Evolutionary conservation across 805 yeast genomes (phyloP), one percentile per base, ranked within the genome.

Genomic region (Lipomyces kockii): DNA sequence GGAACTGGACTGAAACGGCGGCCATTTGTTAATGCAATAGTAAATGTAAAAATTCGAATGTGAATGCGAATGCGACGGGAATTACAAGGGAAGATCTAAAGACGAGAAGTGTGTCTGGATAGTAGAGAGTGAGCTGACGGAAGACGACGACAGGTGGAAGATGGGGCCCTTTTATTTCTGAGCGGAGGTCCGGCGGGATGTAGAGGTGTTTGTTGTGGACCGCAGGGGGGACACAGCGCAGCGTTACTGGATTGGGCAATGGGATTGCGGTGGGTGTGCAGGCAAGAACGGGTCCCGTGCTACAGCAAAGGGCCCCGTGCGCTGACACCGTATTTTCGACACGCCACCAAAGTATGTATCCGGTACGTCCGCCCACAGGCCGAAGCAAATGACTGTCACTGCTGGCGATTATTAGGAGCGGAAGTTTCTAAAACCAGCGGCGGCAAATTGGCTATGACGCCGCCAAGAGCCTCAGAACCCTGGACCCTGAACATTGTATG

Each of bases 1-100:
- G 14, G 60, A 39, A 9, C 32, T 17, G n/a, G 56, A 29, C 29
- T 20, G 64, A 39, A n/a, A 37, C 35, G 12, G 62, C 22, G 57
- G 43, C 57, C 56, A 60, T 51, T 1, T 43, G 49, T 17, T 9
- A 37, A 37, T 37, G 39, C 12, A 5, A 37, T 2, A 2, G 39
- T 1, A 25, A 25, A 25, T 25, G 27, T 25, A 25, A 25, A 25
- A 35, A 35, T 35, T 14, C 12, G 39, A 37, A 37, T 37, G 39
- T 1, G 17, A 3, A 37, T 8, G 39, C 5, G 39, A 37, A 0
- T 4, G 32, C 32, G 2, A 29, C 7, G 7, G 32, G 32, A 7
- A 29, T 29, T 29, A 29, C 32, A 29, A 29, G 7, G 32, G 32
- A 27, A 27, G 3, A 27, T 0, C 29, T 27, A 27, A 27, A 29